Conservation (phyloP, 164 flowering plant genomes). For the Liriodendron chinense region DNA sequence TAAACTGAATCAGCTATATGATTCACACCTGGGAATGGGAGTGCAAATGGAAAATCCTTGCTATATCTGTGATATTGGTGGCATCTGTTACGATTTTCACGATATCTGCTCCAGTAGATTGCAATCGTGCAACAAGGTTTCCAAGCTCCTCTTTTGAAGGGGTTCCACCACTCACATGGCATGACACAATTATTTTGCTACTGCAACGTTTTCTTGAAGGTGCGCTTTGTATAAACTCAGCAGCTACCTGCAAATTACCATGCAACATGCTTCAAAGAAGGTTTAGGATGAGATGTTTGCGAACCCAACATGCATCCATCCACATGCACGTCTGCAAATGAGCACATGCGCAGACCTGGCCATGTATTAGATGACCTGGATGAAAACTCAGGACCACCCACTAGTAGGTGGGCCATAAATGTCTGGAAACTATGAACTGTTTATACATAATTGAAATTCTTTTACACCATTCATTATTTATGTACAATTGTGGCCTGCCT, state of each 20-base stretch:
- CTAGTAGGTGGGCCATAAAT: neutral
- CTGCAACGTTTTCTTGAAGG: constrained; percentile 9
- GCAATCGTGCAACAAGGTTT: constrained; percentile 35
- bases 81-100: constrained; percentile 41
- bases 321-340: neutral
- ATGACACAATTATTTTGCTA: constrained; percentile 39
- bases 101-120: constrained; percentile 57
- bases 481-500: too few species aligned
- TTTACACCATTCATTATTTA: too few species aligned
- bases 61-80: constrained; percentile 43
- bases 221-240: constrained; percentile 18
- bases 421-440: neutral
- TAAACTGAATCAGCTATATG: neutral
- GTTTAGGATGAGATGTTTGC: neutral
- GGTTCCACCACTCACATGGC: constrained; percentile 19
- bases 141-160: constrained; percentile 42
- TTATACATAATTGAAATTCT: neutral
- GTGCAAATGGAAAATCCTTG: constrained; percentile 39
- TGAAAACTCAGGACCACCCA: neutral
- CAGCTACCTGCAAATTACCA: constrained; percentile 39
- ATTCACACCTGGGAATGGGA: constrained; percentile 42
- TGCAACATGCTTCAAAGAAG: neutral
- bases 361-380: neutral
- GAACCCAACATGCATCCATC: neutral
- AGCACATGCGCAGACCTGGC: neutral